Percentiles rank a stretch among this genome's conserved stretches.
phyloP scores from a whole-genome alignment of 2,329 filamentous ascomycete genomes.

The Colletotrichum spinosum region DNA sequence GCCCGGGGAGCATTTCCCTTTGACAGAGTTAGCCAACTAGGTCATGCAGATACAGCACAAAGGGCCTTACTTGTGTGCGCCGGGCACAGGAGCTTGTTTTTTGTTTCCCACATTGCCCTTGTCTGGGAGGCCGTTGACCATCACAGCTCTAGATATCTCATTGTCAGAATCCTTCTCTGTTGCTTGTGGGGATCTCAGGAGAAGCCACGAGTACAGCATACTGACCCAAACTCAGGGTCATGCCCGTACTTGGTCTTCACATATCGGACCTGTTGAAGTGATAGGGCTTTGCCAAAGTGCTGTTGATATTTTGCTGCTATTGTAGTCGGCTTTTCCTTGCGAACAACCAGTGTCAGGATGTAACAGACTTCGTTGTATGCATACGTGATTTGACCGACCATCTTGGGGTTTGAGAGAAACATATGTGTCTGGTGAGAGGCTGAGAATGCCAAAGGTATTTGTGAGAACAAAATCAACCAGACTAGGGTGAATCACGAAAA shows the following conservation, averaged over 20 bases:
- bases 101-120: too few relatives aligned
- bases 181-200: too few relatives aligned
- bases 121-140: too few relatives aligned
- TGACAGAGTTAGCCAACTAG: too few relatives aligned
- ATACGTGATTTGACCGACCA: slow-evolving; percentile 51
- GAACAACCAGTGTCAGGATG: slow-evolving; percentile 46
- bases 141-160: not conserved
- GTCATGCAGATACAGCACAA: too few relatives aligned
- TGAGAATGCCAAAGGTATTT: not conserved
- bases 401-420: slow-evolving; percentile 29
- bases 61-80: too few relatives aligned
- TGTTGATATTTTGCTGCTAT: slow-evolving; percentile 45
- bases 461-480: too few relatives aligned
- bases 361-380: slow-evolving; percentile 49
- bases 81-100: too few relatives aligned
- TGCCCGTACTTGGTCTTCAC: slow-evolving; percentile 55
- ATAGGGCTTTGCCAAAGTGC: slow-evolving; percentile 45
- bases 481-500: too few relatives aligned
- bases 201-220: slow-evolving; percentile 1
- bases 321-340: slow-evolving; percentile 40
- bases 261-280: slow-evolving; percentile 50
- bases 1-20: too few relatives aligned
- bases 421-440: not conserved
- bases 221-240: slow-evolving; percentile 53
- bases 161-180: not conserved